phyloP scores from a whole-genome alignment of 495 filamentous ascomycete genomes.

The Pseudomonodictys pantanalensis region DNA sequence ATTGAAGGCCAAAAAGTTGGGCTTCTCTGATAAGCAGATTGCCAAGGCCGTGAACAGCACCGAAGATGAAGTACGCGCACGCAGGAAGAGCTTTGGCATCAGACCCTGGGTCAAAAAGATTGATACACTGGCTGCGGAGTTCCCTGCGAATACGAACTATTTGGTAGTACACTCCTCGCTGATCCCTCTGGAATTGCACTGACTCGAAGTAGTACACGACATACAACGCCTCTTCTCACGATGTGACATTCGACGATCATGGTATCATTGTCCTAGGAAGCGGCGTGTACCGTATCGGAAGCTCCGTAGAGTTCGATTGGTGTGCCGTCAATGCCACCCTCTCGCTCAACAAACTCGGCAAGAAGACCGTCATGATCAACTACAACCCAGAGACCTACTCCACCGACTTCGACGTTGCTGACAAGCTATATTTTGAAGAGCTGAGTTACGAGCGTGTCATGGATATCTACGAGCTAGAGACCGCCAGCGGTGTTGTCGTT shows the following conservation, averaged over 20 bases:
- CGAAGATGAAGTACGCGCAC: slow-evolving; percentile 86
- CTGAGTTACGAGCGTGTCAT: slow-evolving; percentile 95
- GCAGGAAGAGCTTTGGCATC: slow-evolving; percentile 81
- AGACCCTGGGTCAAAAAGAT: slow-evolving; percentile 94
- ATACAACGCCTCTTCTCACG: slow-evolving; percentile 94
- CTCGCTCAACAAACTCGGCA: slow-evolving; percentile 80
- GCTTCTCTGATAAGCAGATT: slow-evolving; percentile 96
- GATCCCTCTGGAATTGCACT: background rate
- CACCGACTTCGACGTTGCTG: slow-evolving; percentile 93
- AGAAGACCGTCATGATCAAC: slow-evolving; percentile 99
- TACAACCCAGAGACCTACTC: slow-evolving; percentile 86
- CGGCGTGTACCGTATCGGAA: slow-evolving; percentile 95
- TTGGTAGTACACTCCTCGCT: background rate
- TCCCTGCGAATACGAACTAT: slow-evolving; percentile 96
- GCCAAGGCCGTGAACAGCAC: slow-evolving; percentile 76
- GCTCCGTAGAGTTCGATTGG: slow-evolving; percentile 98
- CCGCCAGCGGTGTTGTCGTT: slow-evolving; percentile 83
- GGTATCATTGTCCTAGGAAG: slow-evolving; percentile 85
- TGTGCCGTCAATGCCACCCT: slow-evolving; percentile 92
- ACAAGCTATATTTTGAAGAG: slow-evolving; percentile 95
- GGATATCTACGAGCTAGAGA: slow-evolving; percentile 97
- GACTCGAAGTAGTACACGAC: slow-evolving; percentile 70
- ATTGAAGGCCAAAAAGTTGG: slow-evolving; percentile 90
- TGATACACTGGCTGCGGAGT: slow-evolving; percentile 94
- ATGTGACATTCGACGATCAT: slow-evolving; percentile 93